A percentile compares a stretch with the other conserved stretches of the same genome.
Conservation (phyloP, 1,284 basidiomycete species). For the Fomitopsis palustris region DNA sequence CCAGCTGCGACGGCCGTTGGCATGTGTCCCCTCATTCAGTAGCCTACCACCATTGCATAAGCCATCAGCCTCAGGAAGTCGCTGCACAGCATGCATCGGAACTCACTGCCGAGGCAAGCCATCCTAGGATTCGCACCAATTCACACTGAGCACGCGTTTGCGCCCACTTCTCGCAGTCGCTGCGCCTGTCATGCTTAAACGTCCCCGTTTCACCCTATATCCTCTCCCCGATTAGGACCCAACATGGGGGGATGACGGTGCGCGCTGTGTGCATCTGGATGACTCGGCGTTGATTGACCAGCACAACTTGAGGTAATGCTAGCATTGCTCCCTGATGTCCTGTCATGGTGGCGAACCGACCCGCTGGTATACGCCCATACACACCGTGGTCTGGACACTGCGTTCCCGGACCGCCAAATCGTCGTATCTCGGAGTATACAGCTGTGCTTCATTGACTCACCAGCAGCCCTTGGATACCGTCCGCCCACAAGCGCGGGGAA, state of each 20-base stretch:
- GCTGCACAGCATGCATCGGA: background rate
- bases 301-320: background rate
- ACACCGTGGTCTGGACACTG: background rate
- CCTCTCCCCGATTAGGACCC: background rate
- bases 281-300: background rate
- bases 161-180: slow-evolving; percentile 1
- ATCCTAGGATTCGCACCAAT: background rate
- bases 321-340: background rate
- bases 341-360: background rate
- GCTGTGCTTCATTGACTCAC: slow-evolving; percentile 25
- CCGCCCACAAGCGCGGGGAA: background rate
- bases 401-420: slow-evolving; percentile 20
- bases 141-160: background rate
- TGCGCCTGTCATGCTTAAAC: slow-evolving; percentile 4
- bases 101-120: background rate
- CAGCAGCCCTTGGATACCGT: slow-evolving; percentile 6
- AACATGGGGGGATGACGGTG: background rate
- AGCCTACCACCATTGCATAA: background rate
- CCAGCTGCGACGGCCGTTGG: background rate
- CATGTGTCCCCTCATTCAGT: background rate
- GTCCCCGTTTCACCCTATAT: background rate
- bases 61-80: background rate
- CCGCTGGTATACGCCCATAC: background rate
- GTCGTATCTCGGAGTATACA: slow-evolving; percentile 12
- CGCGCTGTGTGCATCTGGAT: background rate